These are phyloP conservation scores for Serendipita sp. DNA, from an alignment of 1,284 basidiomycete genomes.

Conservation along the genomic window DNA sequence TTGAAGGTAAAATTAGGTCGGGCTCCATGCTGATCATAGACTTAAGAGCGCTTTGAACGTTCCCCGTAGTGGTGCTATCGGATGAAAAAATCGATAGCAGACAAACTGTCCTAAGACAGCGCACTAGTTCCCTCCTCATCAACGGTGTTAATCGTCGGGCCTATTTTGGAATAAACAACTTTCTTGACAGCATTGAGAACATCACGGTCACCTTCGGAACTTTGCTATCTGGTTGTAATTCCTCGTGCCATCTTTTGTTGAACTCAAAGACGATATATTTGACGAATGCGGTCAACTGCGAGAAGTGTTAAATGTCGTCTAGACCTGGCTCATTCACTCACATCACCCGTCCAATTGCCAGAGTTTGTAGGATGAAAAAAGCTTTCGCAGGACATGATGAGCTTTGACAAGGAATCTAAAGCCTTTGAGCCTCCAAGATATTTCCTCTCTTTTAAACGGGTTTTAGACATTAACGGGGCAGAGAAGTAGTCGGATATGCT, in stretches of 20 bases:
- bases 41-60: slow-evolving; percentile 57
- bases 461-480: slow-evolving; percentile 33
- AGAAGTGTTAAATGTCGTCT: neutral
- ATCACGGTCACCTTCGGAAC: slow-evolving; percentile 45
- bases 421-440: slow-evolving; percentile 79
- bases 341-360: slow-evolving; percentile 52
- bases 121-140: slow-evolving; percentile 79
- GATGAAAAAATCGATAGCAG: slow-evolving; percentile 86
- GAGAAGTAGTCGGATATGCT: slow-evolving; percentile 47
- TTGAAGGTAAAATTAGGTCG: slow-evolving; percentile 71
- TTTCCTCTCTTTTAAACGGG: slow-evolving; percentile 21
- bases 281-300: slow-evolving; percentile 65
- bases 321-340: neutral
- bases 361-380: slow-evolving; percentile 77
- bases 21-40: slow-evolving; percentile 76
- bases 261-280: slow-evolving; percentile 81
- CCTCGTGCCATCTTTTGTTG: slow-evolving; percentile 73
- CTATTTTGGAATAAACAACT: slow-evolving; percentile 21
- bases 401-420: slow-evolving; percentile 67
- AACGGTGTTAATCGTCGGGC: slow-evolving; percentile 60
- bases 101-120: slow-evolving; percentile 67
- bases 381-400: slow-evolving; percentile 80
- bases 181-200: neutral
- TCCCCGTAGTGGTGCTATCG: slow-evolving; percentile 45
- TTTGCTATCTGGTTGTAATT: slow-evolving; percentile 68